phyloP scores from a whole-genome alignment of 441 rosid species.

The Croton setiger region DNA sequence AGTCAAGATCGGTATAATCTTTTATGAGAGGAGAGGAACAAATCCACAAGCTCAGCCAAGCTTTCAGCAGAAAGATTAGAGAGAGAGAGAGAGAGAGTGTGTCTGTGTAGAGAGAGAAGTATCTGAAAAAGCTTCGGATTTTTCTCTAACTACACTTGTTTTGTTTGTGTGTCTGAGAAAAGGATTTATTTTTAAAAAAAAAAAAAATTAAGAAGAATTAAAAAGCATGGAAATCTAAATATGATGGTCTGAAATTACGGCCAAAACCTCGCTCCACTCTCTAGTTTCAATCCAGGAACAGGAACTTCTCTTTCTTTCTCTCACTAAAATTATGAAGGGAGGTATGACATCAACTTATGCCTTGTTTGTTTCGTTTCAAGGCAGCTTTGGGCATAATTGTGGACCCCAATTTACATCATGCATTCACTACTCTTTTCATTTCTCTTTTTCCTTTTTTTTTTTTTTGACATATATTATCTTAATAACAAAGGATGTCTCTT shows the following conservation, averaged over 20 bases:
- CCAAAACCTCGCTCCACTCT: conserved; percentile 46
- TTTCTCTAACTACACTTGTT: conserved; percentile 25
- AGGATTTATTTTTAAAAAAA: conserved; percentile 16
- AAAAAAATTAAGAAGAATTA: conserved; percentile 9
- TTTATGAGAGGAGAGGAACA: conserved; percentile 20
- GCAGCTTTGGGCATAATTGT: conserved; percentile 14
- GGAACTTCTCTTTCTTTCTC: conserved; percentile 28
- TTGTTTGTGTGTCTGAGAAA: conserved; percentile 41
- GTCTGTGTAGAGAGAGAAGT: conserved; percentile 1
- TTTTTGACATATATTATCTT: no score
- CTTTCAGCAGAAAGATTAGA: conserved; percentile 23
- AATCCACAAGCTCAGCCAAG: conserved; percentile 29
- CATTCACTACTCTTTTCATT: conserved; percentile 11
- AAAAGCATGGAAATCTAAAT: conserved; percentile 32
- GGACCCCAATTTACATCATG: conserved; percentile 16
- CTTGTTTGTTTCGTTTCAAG: conserved; percentile 25
- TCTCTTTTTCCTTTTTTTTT: background rate
- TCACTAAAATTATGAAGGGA: conserved; percentile 1
- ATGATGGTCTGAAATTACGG: conserved; percentile 18
- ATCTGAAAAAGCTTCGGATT: conserved; percentile 33
- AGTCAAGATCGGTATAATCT: conserved; percentile 16
- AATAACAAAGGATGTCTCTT: no score
- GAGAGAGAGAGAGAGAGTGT: conserved; percentile 16
- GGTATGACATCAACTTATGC: conserved; percentile 23
- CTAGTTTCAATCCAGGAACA: conserved; percentile 27